Evolutionary conservation across 2,329 filamentous ascomycete species (phyloP).

Genomic region (Fusarium secorum): DNA sequence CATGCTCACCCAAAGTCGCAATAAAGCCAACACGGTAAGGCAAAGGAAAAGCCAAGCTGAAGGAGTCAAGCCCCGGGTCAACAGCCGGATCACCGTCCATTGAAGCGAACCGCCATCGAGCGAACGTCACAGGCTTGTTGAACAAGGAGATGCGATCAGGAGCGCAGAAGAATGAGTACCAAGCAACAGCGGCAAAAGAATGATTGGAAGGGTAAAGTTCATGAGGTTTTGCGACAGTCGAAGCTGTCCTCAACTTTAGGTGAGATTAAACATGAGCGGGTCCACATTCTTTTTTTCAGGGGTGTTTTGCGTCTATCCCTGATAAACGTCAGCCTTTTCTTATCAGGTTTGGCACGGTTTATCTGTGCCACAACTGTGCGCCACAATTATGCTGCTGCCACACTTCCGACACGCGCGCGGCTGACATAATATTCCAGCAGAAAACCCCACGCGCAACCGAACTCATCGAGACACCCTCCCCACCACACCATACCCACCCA

Average conservation of each 20-base stretch:
- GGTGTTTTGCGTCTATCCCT: slow-evolving; percentile 15
- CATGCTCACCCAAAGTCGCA: slow-evolving; percentile 76
- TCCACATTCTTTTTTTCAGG: slow-evolving; percentile 34
- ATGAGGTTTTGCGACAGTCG: slow-evolving; percentile 38
- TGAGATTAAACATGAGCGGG: slow-evolving; percentile 31
- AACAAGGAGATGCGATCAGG: background rate
- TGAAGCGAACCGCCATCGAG: slow-evolving; percentile 40
- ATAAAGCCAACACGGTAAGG: slow-evolving; percentile 90
- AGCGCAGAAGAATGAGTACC: background rate
- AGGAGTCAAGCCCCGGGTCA: slow-evolving; percentile 78
- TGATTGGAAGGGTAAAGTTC: slow-evolving; percentile 18
- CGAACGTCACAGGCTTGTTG: background rate
- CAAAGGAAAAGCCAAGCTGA: slow-evolving; percentile 85
- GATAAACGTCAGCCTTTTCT: slow-evolving; percentile 14
- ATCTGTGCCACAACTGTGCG: background rate
- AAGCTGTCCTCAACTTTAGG: slow-evolving; percentile 36
- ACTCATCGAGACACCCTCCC: background rate
- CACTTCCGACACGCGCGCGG: background rate
- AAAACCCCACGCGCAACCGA: slow-evolving; percentile 6
- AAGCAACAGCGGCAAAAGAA: slow-evolving; percentile 19
- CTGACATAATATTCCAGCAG: background rate
- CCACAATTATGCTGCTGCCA: background rate
- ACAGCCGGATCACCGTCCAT: slow-evolving; percentile 81
- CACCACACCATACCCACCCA: slow-evolving; percentile 9
- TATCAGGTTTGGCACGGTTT: background rate